These are phyloP conservation scores for Starmerella apis DNA, from an alignment of 805 yeast genomes.

Conservation along the genomic window DNA sequence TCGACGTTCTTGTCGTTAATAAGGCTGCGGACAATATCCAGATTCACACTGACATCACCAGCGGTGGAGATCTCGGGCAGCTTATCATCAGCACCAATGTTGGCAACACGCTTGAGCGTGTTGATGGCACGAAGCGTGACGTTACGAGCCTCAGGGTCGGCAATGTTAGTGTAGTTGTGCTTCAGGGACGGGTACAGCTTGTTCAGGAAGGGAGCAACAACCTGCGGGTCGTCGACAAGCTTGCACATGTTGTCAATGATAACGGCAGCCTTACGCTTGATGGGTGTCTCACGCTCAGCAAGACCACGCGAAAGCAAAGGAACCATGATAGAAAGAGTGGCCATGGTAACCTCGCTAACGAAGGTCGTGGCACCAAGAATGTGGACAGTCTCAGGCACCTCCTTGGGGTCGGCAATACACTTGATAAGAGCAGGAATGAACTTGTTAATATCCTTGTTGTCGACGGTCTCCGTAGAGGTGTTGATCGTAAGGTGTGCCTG, in stretches of 20 bases:
- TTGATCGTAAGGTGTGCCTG: constrained; percentile 94
- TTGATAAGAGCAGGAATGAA: constrained; percentile 95
- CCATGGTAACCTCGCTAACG: constrained; percentile 98
- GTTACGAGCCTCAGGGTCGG: constrained; percentile 99
- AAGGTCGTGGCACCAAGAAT: constrained; percentile 98
- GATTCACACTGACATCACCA: constrained; percentile 88
- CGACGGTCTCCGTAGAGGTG: constrained; percentile 93
- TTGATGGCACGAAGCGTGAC: constrained; percentile 93
- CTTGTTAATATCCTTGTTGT: constrained; percentile 99
- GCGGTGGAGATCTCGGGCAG: constrained; percentile 98
- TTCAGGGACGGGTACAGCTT: constrained; percentile 93
- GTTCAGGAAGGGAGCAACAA: constrained; percentile 97
- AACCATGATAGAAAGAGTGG: constrained; percentile 98
- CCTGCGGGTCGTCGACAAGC: constrained; percentile 99
- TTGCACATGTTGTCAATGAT: constrained; percentile 99
- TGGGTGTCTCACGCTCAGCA: constrained; percentile 98
- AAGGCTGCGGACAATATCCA: constrained; percentile 66
- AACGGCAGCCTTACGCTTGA: constrained; percentile 99
- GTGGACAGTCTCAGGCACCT: constrained; percentile 98
- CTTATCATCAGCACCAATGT: constrained; percentile 66
- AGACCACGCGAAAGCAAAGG: constrained; percentile 98
- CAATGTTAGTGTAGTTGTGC: constrained; percentile 88
- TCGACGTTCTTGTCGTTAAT: constrained; percentile 53
- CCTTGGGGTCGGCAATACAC: constrained; percentile 93
- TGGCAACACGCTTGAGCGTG: constrained; percentile 99